phyloP scores from a whole-genome alignment of 2,329 filamentous ascomycete species.

The Colletotrichum brevisporum region DNA sequence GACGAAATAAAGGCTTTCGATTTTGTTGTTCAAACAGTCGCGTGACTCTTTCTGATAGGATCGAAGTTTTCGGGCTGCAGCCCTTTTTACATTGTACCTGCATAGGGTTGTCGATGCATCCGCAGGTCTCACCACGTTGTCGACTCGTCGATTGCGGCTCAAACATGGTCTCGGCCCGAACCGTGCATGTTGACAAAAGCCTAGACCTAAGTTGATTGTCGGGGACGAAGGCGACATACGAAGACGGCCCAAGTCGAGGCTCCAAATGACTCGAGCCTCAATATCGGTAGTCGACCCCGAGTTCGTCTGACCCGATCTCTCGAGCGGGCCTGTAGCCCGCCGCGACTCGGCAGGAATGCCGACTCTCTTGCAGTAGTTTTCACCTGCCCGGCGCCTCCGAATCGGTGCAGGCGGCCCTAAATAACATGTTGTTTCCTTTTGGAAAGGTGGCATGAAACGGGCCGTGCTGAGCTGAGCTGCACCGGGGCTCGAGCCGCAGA shows the following conservation, averaged over 20 bases:
- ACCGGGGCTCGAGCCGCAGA: neutral
- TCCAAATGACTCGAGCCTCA: neutral
- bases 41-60: neutral
- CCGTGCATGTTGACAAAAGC: constrained; percentile 31
- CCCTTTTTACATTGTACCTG: neutral
- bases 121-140: constrained; percentile 6
- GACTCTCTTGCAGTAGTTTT: neutral
- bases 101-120: neutral
- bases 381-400: neutral
- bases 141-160: neutral
- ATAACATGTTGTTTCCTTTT: neutral
- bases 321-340: neutral
- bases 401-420: neutral
- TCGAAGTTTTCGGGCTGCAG: neutral
- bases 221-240: constrained; percentile 13
- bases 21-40: too few species aligned
- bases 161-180: constrained; percentile 34
- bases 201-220: neutral
- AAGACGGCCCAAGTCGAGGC: constrained; percentile 4
- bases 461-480: neutral
- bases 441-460: constrained; percentile 5
- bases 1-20: constrained; percentile 1
- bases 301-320: constrained; percentile 18
- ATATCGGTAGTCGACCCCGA: neutral
- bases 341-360: constrained; percentile 16